These are phyloP conservation scores for Diplodia seriata DNA, from an alignment of 2,329 filamentous ascomycete species.

Conservation along the genomic window DNA sequence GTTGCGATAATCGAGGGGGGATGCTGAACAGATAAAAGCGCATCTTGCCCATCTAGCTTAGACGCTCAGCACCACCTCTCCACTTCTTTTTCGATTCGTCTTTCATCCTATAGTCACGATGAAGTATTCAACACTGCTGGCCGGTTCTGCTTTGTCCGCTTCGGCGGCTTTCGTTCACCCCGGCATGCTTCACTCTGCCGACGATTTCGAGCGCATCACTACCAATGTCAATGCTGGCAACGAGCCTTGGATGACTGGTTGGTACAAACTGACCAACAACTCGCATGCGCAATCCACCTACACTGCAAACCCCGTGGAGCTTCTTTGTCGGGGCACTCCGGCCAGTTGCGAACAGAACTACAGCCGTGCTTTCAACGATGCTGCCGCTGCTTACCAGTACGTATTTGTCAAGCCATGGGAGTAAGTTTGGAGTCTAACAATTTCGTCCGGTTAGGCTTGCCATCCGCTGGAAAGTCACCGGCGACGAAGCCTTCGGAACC, in stretches of 20 bases:
- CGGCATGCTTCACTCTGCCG: constrained; percentile 47
- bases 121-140: constrained; percentile 13
- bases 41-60: background rate
- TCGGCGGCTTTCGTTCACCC: constrained; percentile 41
- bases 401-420: background rate
- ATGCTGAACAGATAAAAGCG: constrained; percentile 1
- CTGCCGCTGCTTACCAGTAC: constrained; percentile 47
- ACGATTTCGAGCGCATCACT: constrained; percentile 52
- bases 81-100: background rate
- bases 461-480: constrained; percentile 52
- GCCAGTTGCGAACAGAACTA: constrained; percentile 45
- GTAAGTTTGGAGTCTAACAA: background rate
- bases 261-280: constrained; percentile 43
- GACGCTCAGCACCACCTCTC: background rate
- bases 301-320: constrained; percentile 40
- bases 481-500: constrained; percentile 48
- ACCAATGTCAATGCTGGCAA: constrained; percentile 44
- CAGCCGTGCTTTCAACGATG: constrained; percentile 43
- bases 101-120: background rate
- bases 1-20: background rate
- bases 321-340: constrained; percentile 47
- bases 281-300: constrained; percentile 44
- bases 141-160: constrained; percentile 20
- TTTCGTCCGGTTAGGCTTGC: constrained; percentile 38
- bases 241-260: constrained; percentile 49